Evolutionary conservation across 2,329 filamentous ascomycete genomes (phyloP).

Genomic region (Fusarium caatingaense): DNA sequence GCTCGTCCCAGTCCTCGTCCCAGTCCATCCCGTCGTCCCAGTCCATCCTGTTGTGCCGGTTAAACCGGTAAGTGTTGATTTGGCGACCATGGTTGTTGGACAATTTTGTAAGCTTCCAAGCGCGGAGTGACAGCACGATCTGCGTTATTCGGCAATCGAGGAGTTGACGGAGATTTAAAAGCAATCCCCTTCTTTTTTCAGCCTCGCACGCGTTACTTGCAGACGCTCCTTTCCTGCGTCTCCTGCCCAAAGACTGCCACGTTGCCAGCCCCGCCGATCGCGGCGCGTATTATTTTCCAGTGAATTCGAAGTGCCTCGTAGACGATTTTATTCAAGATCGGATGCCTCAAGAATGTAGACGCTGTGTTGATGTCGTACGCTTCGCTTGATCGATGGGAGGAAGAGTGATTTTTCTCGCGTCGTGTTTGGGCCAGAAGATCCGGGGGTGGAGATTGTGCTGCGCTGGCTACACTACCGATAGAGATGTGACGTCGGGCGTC

Average conservation of each 20-base stretch:
- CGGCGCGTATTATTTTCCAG: conserved; percentile 26
- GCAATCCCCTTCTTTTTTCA: not conserved
- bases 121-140: not conserved
- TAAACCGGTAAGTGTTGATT: conserved; percentile 43
- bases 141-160: not conserved
- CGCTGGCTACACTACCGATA: conserved; percentile 11
- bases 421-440: conserved; percentile 16
- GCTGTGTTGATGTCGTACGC: conserved; percentile 34
- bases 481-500: conserved; percentile 26
- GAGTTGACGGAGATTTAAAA: not conserved
- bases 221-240: not conserved
- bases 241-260: conserved; percentile 34
- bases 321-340: not conserved
- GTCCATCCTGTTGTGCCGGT: conserved; percentile 47
- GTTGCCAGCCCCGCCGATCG: conserved; percentile 41
- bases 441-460: conserved; percentile 31
- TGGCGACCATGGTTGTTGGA: conserved; percentile 44
- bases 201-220: not conserved
- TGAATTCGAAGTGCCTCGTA: conserved; percentile 31
- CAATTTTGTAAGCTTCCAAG: not conserved
- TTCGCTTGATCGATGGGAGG: not conserved
- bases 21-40: conserved; percentile 33
- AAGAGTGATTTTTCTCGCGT: conserved; percentile 1
- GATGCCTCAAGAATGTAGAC: conserved; percentile 8
- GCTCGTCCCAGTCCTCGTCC: conserved; percentile 37